Conservation (phyloP, 1,284 basidiomycete genomes). For the Irpex sp. region DNA sequence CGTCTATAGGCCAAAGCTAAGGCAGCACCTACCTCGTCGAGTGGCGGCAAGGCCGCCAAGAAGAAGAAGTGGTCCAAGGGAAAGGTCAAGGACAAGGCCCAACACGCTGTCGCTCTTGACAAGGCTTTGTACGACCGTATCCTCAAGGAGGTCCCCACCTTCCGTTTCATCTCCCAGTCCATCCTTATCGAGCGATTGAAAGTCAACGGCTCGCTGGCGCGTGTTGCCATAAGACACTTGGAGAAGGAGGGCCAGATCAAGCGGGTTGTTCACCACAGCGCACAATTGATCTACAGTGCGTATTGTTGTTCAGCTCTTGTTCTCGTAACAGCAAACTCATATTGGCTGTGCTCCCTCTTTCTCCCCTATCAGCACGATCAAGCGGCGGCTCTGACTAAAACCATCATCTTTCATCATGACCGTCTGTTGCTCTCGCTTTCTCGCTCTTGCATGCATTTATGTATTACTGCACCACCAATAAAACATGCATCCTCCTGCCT, state of each 20-base stretch:
- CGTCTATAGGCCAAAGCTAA: conserved; percentile 71
- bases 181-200: conserved; percentile 98
- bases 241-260: conserved; percentile 97
- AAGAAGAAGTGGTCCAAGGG: conserved; percentile 99
- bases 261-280: conserved; percentile 93
- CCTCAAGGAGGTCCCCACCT: conserved; percentile 99
- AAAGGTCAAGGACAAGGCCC: conserved; percentile 99
- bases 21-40: conserved; percentile 62
- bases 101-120: conserved; percentile 92
- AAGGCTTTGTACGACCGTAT: conserved; percentile 92
- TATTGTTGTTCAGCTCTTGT: conserved; percentile 21
- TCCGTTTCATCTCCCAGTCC: conserved; percentile 97
- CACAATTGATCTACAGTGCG: conserved; percentile 92
- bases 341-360: conserved; percentile 5
- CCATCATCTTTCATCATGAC: conserved; percentile 21
- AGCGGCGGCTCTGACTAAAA: conserved; percentile 60
- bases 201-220: conserved; percentile 94
- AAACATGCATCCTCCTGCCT: conserved; percentile 29
- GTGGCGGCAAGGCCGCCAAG: conserved; percentile 84
- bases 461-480: conserved; percentile 22
- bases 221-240: conserved; percentile 90
- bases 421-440: conserved; percentile 20
- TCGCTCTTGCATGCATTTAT: conserved; percentile 23
- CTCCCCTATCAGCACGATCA: conserved; percentile 47
- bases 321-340: conserved; percentile 8